phyloP scores from a whole-genome alignment of 2,329 filamentous ascomycete genomes.

The Cephalotrichum gorgonifer region DNA sequence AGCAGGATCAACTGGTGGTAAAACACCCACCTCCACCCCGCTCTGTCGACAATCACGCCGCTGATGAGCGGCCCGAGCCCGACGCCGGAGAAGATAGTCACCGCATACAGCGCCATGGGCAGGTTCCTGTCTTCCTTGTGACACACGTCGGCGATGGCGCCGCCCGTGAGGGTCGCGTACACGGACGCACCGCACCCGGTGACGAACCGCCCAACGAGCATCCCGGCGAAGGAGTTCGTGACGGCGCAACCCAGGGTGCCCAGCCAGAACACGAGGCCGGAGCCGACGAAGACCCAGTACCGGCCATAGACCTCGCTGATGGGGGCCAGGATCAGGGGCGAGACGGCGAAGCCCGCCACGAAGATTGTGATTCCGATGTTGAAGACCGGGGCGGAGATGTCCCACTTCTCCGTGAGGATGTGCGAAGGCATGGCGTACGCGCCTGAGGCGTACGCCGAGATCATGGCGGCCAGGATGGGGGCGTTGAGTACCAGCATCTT shows the following conservation, averaged over 20 bases:
- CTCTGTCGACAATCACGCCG: slow-evolving; percentile 46
- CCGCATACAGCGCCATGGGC: slow-evolving; percentile 58
- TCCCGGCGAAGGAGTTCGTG: slow-evolving; percentile 47
- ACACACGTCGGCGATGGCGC: slow-evolving; percentile 58
- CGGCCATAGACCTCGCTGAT: slow-evolving; percentile 49
- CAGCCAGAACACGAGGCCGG: slow-evolving; percentile 22
- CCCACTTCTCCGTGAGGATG: slow-evolving; percentile 46
- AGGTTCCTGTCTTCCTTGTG: slow-evolving; percentile 53
- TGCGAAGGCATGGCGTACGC: slow-evolving; percentile 47
- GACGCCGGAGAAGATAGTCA: slow-evolving; percentile 50
- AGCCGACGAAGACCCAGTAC: slow-evolving; percentile 19
- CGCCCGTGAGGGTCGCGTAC: slow-evolving; percentile 38
- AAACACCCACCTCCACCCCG: slow-evolving; percentile 57
- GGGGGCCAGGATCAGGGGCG: slow-evolving; percentile 59
- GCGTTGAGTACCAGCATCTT: slow-evolving; percentile 12
- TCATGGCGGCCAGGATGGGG: slow-evolving; percentile 33
- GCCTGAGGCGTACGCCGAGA: slow-evolving; percentile 56
- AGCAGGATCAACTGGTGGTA: slow-evolving; percentile 54
- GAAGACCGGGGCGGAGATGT: slow-evolving; percentile 42
- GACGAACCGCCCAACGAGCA: slow-evolving; percentile 53
- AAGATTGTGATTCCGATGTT: slow-evolving; percentile 54
- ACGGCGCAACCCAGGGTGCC: slow-evolving; percentile 45
- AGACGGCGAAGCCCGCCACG: slow-evolving; percentile 52
- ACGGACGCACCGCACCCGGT: slow-evolving; percentile 50
- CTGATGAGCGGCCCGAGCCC: slow-evolving; percentile 51